phyloP scores from a whole-genome alignment of 371 early-diverging fungal genomes.

The Haplosporangium sp. region DNA sequence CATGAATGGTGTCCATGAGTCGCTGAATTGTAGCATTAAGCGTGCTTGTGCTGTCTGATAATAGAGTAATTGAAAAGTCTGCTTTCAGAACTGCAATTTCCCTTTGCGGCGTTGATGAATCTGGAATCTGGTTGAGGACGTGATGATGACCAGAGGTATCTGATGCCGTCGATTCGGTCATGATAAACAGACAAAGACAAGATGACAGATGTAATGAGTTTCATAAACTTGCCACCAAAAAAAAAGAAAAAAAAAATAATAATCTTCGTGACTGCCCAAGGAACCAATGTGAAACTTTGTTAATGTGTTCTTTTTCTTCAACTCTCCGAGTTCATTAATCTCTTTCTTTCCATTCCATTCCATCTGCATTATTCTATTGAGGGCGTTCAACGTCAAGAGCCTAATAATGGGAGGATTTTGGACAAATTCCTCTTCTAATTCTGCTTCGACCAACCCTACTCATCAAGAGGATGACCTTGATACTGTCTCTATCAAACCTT shows the following conservation, averaged over 20 bases:
- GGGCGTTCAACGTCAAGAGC: background rate
- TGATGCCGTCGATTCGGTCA: background rate
- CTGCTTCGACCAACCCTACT: background rate
- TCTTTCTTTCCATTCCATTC: background rate
- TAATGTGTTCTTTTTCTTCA: background rate
- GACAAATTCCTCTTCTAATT: slow-evolving; percentile 12
- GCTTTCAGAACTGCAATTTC: slow-evolving; percentile 7
- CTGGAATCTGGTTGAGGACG: background rate
- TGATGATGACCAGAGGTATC: background rate
- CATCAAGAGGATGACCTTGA: background rate
- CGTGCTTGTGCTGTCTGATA: slow-evolving; percentile 37
- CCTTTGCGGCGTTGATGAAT: background rate
- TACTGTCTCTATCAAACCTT: slow-evolving; percentile 12
- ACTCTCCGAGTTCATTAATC: background rate
- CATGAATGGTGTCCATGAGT: slow-evolving; percentile 49
- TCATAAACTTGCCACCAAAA: background rate
- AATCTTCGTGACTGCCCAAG: background rate
- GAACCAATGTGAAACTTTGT: background rate
- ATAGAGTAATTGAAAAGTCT: slow-evolving; percentile 47
- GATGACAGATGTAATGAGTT: background rate
- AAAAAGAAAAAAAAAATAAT: too few relatives aligned
- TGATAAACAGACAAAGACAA: background rate
- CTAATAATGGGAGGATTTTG: slow-evolving; percentile 44
- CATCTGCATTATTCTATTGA: background rate
- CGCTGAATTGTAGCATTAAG: slow-evolving; percentile 36